phyloP scores from a whole-genome alignment of 495 filamentous ascomycete species.

The Immersiella caudata region DNA sequence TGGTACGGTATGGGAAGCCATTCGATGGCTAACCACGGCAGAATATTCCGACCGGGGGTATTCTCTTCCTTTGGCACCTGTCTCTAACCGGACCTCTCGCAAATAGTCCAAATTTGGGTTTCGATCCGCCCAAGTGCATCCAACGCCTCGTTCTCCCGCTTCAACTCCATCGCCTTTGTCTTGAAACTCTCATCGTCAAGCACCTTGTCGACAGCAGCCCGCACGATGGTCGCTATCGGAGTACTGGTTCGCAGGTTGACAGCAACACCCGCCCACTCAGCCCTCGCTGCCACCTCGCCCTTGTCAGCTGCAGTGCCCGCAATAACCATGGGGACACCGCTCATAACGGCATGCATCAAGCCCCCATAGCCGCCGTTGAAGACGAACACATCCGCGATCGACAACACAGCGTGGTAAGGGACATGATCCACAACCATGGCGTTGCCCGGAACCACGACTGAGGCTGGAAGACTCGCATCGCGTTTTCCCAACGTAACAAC shows the following conservation, averaged over 20 bases:
- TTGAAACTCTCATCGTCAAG: conserved; percentile 11
- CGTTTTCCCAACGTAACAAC: background rate
- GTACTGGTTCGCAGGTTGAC: conserved; percentile 36
- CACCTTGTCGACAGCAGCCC: conserved; percentile 35
- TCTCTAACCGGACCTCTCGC: too few species aligned
- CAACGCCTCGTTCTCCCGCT: too few species aligned
- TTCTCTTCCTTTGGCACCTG: too few species aligned
- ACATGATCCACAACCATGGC: background rate
- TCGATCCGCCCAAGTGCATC: too few species aligned
- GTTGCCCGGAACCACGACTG: background rate
- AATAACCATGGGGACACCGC: conserved; percentile 39
- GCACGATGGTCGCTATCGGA: conserved; percentile 32
- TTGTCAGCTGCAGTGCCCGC: conserved; percentile 43
- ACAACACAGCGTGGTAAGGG: conserved; percentile 25
- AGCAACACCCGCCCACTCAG: conserved; percentile 39
- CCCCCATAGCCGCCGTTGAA: conserved; percentile 42
- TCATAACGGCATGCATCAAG: conserved; percentile 35
- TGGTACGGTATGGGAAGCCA: conserved; percentile 19
- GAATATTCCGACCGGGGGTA: too few species aligned
- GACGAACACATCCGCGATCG: conserved; percentile 37
- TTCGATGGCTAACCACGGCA: background rate
- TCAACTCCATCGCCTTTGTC: background rate
- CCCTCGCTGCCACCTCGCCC: conserved; percentile 33
- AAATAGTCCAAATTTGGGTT: too few species aligned
- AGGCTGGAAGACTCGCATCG: background rate